Base-by-base conservation (phyloP, 1,284 basidiomycete species). In the Mycosarcoma maydis region DNA sequence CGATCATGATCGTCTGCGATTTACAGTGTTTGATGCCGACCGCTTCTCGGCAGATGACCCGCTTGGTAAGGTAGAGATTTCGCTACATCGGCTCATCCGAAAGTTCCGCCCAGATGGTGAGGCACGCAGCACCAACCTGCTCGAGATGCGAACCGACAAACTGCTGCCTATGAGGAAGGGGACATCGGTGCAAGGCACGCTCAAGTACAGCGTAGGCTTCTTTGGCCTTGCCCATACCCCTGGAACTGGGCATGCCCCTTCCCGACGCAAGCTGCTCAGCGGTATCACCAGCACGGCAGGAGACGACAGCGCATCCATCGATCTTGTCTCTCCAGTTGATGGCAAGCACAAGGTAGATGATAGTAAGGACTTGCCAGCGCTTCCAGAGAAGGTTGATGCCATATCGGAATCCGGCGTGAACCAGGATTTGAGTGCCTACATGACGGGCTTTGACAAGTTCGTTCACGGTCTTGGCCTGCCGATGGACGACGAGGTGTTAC, bases 31-130 rank as follows among this genome's bases (percentile, higher is more conserved):
- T 36, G 76, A 77, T 42, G 76, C 77, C 23, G 77, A 80, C 29
- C 73, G 77, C 20, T 80, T 80, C 64, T 75, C 72, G n/a, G 70
- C 70, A 4, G 77, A 80, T 36, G 77, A 80, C 38, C 72, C 73
- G n/a, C 62, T 79, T 0, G 77, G 77, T 43, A 74, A 76, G 52
- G 43, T 79, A 23, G 76, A 77, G 26, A 59, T 79, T 33, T 65
- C 65, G 3, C 46, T 79, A 37, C 70, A 68, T 38, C 48, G 58
- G 0, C 72, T 79, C 26, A 74, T 77, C 26, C 62, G 57, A 39
- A 60, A 64, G 19, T 61, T 58, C 34, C 37, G 43, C 6, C 53
- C 56, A 7, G 49, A 57, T 0, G 61, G 51, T 24, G 52, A 60
- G 23, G 39, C 56, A 8, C 48, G 50, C 10, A 53, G 54, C 37